A percentile compares a stretch with the other conserved stretches of the same genome.
Conservation (phyloP, 345 rosid species). For the Gossypium rotundifolium region DNA sequence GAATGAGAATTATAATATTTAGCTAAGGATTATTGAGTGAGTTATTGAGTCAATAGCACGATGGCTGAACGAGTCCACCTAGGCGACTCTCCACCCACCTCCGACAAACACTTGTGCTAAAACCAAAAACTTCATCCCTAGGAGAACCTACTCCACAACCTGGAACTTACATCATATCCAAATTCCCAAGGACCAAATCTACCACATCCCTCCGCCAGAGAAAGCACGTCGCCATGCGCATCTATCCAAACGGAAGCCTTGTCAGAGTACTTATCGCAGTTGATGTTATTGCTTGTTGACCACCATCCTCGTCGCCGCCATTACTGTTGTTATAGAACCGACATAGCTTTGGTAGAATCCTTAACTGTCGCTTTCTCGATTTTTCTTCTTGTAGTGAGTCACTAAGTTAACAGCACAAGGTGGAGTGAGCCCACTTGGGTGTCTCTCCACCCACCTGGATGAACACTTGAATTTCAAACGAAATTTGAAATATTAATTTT, state of each 20-base stretch:
- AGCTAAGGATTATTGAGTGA: neutral
- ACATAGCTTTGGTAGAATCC: too few species aligned
- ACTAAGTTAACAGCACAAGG: too few species aligned
- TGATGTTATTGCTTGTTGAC: slow-evolving; percentile 41
- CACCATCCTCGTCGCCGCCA: slow-evolving; percentile 33
- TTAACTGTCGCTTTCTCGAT: too few species aligned
- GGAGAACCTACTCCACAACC: slow-evolving; percentile 42
- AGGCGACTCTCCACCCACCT: slow-evolving; percentile 5
- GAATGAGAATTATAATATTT: too few species aligned
- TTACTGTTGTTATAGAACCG: slow-evolving; percentile 12
- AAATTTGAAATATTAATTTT: too few species aligned
- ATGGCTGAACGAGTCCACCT: slow-evolving; percentile 45
- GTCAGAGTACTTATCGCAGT: slow-evolving; percentile 31
- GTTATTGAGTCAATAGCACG: neutral
- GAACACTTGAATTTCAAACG: too few species aligned
- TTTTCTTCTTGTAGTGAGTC: too few species aligned
- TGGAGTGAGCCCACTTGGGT: too few species aligned
- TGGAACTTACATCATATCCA: slow-evolving; percentile 70
- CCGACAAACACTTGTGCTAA: neutral
- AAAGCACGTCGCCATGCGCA: slow-evolving; percentile 48
- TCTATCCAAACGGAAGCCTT: slow-evolving; percentile 40
- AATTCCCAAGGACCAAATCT: slow-evolving; percentile 80
- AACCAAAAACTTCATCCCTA: slow-evolving; percentile 11
- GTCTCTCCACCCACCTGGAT: too few species aligned
- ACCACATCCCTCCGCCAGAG: slow-evolving; percentile 76